These are phyloP conservation scores for Albugo candida DNA, from an alignment of 352 stramenopile species.

Conservation along the genomic window DNA sequence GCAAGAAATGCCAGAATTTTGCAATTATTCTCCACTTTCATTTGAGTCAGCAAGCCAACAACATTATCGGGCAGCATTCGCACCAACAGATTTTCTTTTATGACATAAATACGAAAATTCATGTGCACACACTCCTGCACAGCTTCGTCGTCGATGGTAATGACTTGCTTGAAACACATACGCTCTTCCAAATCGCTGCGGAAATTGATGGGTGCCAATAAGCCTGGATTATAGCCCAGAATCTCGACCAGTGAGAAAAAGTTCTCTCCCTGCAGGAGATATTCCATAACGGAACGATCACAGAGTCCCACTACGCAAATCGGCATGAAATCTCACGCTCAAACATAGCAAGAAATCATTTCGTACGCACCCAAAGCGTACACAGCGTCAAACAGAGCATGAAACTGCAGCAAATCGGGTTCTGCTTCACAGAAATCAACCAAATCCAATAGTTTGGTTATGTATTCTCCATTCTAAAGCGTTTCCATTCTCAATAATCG, in stretches of 20 bases:
- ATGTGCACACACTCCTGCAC: slow-evolving; percentile 61
- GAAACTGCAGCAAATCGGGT: not conserved
- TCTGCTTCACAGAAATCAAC: not conserved
- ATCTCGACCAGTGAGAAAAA: slow-evolving; percentile 70
- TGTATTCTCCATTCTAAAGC: slow-evolving; percentile 39
- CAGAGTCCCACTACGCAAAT: slow-evolving; percentile 42
- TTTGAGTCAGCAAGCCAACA: slow-evolving; percentile 58
- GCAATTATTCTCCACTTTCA: slow-evolving; percentile 75
- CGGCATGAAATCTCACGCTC: not conserved
- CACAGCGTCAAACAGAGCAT: not conserved
- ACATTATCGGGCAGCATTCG: slow-evolving; percentile 54
- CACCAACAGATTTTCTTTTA: slow-evolving; percentile 72
- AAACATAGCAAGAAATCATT: not conserved
- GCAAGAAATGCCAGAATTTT: slow-evolving; percentile 67
- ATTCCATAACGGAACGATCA: slow-evolving; percentile 39
- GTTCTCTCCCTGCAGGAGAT: slow-evolving; percentile 49
- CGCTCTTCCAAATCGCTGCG: slow-evolving; percentile 33
- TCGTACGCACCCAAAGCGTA: not conserved
- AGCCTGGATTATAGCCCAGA: slow-evolving; percentile 55
- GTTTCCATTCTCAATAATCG: too few species aligned
- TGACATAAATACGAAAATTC: slow-evolving; percentile 76
- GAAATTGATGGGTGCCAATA: slow-evolving; percentile 64
- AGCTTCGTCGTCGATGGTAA: slow-evolving; percentile 33
- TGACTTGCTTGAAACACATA: slow-evolving; percentile 47
- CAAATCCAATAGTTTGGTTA: slow-evolving; percentile 32